Base-by-base conservation (phyloP, 805 yeast species). In the Yamadazyma sp. region DNA sequence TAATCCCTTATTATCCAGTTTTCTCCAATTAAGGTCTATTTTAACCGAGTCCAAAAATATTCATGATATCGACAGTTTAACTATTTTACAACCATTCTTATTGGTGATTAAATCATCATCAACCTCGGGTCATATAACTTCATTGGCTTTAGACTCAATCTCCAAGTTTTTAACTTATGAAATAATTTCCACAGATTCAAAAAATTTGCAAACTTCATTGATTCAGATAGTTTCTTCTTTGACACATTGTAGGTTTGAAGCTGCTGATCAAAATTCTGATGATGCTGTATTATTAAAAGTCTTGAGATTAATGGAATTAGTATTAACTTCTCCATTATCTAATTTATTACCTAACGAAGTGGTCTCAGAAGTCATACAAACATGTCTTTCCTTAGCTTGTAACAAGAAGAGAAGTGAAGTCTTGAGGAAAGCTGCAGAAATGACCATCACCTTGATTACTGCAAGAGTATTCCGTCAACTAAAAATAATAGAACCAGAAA, bases 221-320 rank as follows among this genome's bases (percentile, higher is more conserved):
- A 73, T 78, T 12, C 86, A 85, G 50, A 71, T 84, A 31, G 75
- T 82, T 7, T 75, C 76, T 21, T 76, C 97, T 0, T 70, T 93
- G 43, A 86, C 98, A 1, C 96, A 87, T 55, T 93, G 98, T 60
- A 76, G 96, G 30, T 93, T 93, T 55, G 97, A 93, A 65, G 96
- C 96, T 2, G 83, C 93, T 0, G 96, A 89, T 53, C 95, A 87
- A 55, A 75, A 82, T 23, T 82, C 86, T 27, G 98, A 93, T 61
- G 98, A 93, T 55, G 85, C 94, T 0, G 91, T 93, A 3, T 65
- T 93, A 30, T 70, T 91, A 33, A 86, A 86, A 52, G 95, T 93
- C 14, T 74, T 93, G 43, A 69, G 82, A 28, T 65, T 91, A 17
- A 66, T 91, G 48, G 91, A 87, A 46, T 40, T 44, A 15, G 70